phyloP scores from a whole-genome alignment of 2,329 filamentous ascomycete species.

The Venturia asperata region DNA sequence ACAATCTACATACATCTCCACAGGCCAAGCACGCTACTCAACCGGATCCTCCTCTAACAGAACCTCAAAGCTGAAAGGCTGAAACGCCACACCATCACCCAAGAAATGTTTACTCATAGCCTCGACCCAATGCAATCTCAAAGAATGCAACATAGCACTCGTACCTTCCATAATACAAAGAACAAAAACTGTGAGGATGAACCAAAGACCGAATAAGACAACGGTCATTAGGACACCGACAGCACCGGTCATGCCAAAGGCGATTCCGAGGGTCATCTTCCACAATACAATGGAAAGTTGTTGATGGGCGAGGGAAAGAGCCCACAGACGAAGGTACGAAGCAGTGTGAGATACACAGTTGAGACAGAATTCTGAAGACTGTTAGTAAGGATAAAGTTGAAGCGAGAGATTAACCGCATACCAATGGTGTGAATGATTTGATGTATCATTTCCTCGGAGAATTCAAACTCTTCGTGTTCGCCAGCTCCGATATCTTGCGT shows the following conservation, averaged over 20 bases:
- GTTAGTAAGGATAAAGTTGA: not conserved
- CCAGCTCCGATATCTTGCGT: slow-evolving; percentile 76
- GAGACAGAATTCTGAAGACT: slow-evolving; percentile 79
- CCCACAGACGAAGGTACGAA: slow-evolving; percentile 97
- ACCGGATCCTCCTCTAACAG: slow-evolving; percentile 71
- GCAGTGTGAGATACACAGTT: slow-evolving; percentile 99
- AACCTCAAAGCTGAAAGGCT: slow-evolving; percentile 79
- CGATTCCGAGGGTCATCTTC: slow-evolving; percentile 84
- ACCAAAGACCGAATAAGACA: slow-evolving; percentile 80
- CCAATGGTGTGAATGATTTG: slow-evolving; percentile 98
- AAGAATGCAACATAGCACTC: slow-evolving; percentile 87
- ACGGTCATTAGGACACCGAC: slow-evolving; percentile 75
- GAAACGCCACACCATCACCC: slow-evolving; percentile 73
- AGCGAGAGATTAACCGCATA: slow-evolving; percentile 42
- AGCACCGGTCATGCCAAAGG: slow-evolving; percentile 60
- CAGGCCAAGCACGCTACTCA: slow-evolving; percentile 22
- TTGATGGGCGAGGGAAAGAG: slow-evolving; percentile 91
- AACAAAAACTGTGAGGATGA: slow-evolving; percentile 71
- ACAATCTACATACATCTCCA: slow-evolving; percentile 2
- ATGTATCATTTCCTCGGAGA: slow-evolving; percentile 96
- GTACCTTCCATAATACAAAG: slow-evolving; percentile 94
- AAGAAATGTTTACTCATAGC: slow-evolving; percentile 97
- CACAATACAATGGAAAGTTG: slow-evolving; percentile 94
- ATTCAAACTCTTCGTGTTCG: slow-evolving; percentile 94
- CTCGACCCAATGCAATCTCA: slow-evolving; percentile 92